A percentile compares a stretch with the other conserved stretches of the same genome.
phyloP scores from a whole-genome alignment of 768 basidiomycete genomes.

The Serpula lacrymans region DNA sequence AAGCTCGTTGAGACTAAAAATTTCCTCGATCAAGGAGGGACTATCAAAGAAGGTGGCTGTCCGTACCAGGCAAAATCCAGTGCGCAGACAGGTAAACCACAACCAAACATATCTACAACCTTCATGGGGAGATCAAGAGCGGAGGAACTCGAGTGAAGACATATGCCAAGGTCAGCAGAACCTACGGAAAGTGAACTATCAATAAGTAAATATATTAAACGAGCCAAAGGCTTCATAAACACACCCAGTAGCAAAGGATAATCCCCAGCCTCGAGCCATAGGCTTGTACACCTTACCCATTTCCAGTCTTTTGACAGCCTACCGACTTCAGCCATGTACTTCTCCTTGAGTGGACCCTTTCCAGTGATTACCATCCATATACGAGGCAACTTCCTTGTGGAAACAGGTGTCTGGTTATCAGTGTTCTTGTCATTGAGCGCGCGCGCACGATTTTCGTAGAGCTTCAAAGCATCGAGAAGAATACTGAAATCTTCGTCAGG shows the following conservation, averaged over 20 bases:
- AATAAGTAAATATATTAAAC: too few relatives aligned
- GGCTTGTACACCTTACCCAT: constrained; percentile 72
- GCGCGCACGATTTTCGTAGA: constrained; percentile 63
- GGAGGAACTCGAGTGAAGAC: constrained; percentile 87
- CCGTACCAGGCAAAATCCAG: constrained; percentile 82
- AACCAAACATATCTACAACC: constrained; percentile 99
- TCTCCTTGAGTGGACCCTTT: constrained; percentile 72
- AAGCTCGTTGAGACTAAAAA: constrained; percentile 73
- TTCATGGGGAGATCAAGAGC: constrained; percentile 97
- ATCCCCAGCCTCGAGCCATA: constrained; percentile 88
- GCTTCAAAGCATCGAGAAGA: constrained; percentile 67
- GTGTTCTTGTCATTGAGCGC: constrained; percentile 16
- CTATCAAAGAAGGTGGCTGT: background rate
- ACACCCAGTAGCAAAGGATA: constrained; percentile 84
- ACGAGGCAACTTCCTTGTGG: constrained; percentile 56
- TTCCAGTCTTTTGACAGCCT: constrained; percentile 62
- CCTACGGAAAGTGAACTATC: constrained; percentile 31
- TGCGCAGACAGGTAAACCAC: constrained; percentile 90
- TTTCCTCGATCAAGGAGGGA: constrained; percentile 4
- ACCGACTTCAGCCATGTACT: constrained; percentile 72
- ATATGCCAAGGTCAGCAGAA: constrained; percentile 89
- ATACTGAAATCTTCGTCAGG: constrained; percentile 93
- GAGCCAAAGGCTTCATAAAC: background rate
- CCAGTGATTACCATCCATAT: constrained; percentile 86
- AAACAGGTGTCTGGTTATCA: too few relatives aligned